Percentiles rank a stretch among this genome's conserved stretches.
These are phyloP conservation scores for Brachypodium distachyon DNA, from an alignment of 202 grass and related monocot species.

Conservation along the genomic window DNA sequence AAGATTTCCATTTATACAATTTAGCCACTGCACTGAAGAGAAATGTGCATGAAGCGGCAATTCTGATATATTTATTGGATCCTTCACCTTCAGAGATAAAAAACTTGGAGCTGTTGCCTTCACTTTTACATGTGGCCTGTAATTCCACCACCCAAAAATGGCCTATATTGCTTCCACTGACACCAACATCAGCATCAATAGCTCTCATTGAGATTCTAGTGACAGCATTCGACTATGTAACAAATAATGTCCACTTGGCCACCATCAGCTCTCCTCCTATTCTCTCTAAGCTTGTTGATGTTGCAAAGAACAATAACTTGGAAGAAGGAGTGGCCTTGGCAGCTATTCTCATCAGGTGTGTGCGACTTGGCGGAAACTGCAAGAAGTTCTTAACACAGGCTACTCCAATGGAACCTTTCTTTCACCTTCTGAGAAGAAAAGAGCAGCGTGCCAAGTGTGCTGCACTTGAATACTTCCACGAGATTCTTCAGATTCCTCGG, in stretches of 20 bases:
- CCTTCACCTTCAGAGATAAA: constrained; percentile 83
- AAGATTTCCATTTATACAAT: constrained; percentile 65
- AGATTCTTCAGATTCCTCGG: constrained; percentile 89
- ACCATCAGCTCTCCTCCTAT: constrained; percentile 67
- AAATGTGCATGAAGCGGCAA: constrained; percentile 81
- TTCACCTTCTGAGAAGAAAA: constrained; percentile 80
- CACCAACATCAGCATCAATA: constrained; percentile 91
- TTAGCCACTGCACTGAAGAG: constrained; percentile 78
- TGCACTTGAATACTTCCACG: constrained; percentile 95
- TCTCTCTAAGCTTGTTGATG: constrained; percentile 73
- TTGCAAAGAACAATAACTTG: constrained; percentile 74
- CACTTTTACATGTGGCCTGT: constrained; percentile 77
- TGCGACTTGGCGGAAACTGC: constrained; percentile 71
- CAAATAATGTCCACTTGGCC: constrained; percentile 89
- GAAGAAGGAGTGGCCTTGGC: constrained; percentile 82
- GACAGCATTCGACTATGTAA: constrained; percentile 97
- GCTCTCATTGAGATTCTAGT: constrained; percentile 92
- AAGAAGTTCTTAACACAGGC: constrained; percentile 97
- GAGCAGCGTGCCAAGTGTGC: constrained; percentile 51
- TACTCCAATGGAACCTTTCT: constrained; percentile 87
- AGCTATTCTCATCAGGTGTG: constrained; percentile 88
- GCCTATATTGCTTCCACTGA: constrained; percentile 50
- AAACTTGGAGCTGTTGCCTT: constrained; percentile 76
- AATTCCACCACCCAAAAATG: constrained; percentile 49
- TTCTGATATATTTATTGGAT: constrained; percentile 95